These are phyloP conservation scores for Psophocarpus tetragonolobus DNA, from an alignment of 306 rosid species.

Conservation along the genomic window DNA sequence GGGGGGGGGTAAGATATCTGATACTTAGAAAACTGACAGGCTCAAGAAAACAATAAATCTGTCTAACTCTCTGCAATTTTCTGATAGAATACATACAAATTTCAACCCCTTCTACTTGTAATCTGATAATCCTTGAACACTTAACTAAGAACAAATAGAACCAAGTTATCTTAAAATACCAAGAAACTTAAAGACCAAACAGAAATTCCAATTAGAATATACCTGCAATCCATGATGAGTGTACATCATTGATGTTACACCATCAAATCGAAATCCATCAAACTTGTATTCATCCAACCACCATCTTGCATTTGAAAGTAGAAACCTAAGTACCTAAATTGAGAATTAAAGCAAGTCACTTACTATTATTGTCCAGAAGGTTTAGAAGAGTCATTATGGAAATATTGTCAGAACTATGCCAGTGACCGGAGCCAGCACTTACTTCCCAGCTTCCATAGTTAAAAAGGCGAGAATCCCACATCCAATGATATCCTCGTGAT, in stretches of 20 bases:
- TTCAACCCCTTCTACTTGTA: neutral
- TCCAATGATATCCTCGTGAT: slow-evolving; percentile 97
- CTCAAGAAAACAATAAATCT: neutral
- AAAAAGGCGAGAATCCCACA: slow-evolving; percentile 99
- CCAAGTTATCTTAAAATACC: slow-evolving; percentile 22
- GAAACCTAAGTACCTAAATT: slow-evolving; percentile 81
- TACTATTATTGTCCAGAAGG: neutral
- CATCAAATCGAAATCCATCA: slow-evolving; percentile 97
- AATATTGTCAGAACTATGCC: slow-evolving; percentile 1
- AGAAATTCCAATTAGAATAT: slow-evolving; percentile 19
- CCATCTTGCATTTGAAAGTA: slow-evolving; percentile 98
- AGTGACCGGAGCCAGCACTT: slow-evolving; percentile 36
- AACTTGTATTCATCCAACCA: slow-evolving; percentile 98
- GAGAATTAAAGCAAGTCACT: slow-evolving; percentile 32
- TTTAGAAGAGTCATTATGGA: slow-evolving; percentile 20
- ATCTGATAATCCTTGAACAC: slow-evolving; percentile 6
- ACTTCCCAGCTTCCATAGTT: slow-evolving; percentile 99
- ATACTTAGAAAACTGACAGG: neutral
- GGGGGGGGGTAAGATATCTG: neutral
- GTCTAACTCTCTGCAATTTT: slow-evolving; percentile 1
- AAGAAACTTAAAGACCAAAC: slow-evolving; percentile 13
- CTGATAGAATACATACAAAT: slow-evolving; percentile 13
- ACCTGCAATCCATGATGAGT: slow-evolving; percentile 97
- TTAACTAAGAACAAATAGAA: neutral
- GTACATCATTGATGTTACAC: slow-evolving; percentile 99